Evolutionary conservation across 1,139 yeast genomes (phyloP).

Genomic region (Blastobotrys serpentis): DNA sequence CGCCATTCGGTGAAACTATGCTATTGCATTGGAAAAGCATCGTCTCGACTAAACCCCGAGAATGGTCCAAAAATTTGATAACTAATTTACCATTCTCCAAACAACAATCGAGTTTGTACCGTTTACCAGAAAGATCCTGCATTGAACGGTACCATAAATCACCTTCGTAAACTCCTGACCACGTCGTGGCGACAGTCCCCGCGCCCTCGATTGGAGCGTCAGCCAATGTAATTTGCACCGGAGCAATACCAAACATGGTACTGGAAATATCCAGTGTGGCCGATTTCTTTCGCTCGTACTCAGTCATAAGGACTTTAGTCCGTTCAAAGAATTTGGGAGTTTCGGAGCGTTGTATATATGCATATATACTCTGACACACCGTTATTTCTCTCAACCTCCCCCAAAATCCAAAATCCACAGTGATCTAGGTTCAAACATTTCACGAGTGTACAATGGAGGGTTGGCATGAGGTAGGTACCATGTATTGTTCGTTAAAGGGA

Average conservation of each 20-base stretch:
- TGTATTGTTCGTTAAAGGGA: no score
- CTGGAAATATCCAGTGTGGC: constrained; percentile 26
- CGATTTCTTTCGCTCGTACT: constrained; percentile 20
- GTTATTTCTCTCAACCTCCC: background rate
- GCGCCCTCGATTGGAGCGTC: constrained; percentile 32
- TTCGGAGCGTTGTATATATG: constrained; percentile 10
- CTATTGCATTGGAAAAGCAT: background rate
- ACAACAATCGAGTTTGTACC: constrained; percentile 28
- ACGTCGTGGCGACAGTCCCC: constrained; percentile 31
- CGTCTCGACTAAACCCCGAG: background rate
- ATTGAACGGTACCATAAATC: constrained; percentile 29
- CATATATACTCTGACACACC: no score
- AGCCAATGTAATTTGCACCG: constrained; percentile 25
- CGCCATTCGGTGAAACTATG: background rate
- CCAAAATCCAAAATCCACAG: background rate
- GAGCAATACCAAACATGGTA: constrained; percentile 31
- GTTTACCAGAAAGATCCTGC: constrained; percentile 28
- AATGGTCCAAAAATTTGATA: constrained; percentile 12
- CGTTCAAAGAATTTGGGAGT: constrained; percentile 7
- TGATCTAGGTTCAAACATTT: constrained; percentile 1
- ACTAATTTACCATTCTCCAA: constrained; percentile 20
- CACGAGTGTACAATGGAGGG: constrained; percentile 41
- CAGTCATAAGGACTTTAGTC: constrained; percentile 14
- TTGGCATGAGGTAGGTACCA: constrained; percentile 48
- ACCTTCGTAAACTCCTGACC: constrained; percentile 30